Conservation (phyloP, 495 filamentous ascomycete species). For the Penicillium psychrofluorescens region DNA sequence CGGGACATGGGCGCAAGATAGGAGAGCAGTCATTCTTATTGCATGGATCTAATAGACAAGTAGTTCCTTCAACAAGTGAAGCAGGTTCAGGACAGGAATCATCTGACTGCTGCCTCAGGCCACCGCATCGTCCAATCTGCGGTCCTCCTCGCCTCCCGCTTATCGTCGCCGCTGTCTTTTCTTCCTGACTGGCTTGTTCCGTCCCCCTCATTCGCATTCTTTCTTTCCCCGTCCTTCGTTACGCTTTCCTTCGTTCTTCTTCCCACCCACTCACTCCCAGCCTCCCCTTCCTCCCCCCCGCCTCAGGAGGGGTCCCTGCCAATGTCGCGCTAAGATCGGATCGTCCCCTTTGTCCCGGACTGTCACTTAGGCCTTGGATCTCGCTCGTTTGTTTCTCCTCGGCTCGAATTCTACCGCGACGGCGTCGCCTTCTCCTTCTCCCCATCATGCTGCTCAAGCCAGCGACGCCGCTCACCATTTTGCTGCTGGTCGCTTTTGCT, state of each 20-base stretch:
- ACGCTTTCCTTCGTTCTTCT: not conserved
- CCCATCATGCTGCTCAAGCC: constrained; percentile 64
- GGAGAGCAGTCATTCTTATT: not conserved
- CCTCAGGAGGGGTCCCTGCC: constrained; percentile 8
- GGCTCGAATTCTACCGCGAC: constrained; percentile 4
- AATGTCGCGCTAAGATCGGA: constrained; percentile 1
- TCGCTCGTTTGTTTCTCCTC: constrained; percentile 1
- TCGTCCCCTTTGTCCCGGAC: not conserved
- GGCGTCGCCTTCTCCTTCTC: constrained; percentile 10
- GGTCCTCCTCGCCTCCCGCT: constrained; percentile 6
- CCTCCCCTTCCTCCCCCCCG: not conserved
- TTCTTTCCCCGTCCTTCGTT: not conserved
- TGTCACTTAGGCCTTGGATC: not conserved
- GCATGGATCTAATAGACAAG: too few species aligned
- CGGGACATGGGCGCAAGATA: not conserved
- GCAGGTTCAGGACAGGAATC: not conserved
- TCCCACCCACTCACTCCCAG: not conserved
- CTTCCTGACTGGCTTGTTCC: not conserved
- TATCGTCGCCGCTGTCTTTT: not conserved
- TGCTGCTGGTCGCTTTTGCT: constrained; percentile 80
- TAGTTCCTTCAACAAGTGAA: not conserved
- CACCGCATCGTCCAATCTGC: not conserved
- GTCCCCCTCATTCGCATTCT: constrained; percentile 10
- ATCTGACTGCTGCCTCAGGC: constrained; percentile 9
- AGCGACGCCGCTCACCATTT: constrained; percentile 81